These are phyloP conservation scores for Cordyceps tenuipes DNA, from an alignment of 2,329 filamentous ascomycete genomes.

Conservation along the genomic window DNA sequence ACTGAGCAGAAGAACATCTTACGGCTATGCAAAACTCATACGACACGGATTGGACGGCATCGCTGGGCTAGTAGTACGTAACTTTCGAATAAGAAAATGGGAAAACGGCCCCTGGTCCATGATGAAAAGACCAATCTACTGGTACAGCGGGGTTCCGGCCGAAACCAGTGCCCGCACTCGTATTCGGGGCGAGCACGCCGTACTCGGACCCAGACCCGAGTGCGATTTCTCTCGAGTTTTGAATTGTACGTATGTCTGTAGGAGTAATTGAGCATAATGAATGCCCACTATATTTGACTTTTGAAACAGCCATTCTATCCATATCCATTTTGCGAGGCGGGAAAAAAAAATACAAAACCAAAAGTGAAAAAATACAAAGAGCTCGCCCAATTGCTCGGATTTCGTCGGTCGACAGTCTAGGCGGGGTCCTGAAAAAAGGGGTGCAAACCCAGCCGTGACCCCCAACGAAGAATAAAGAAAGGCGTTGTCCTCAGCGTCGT, in stretches of 20 bases:
- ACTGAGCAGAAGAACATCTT: not conserved
- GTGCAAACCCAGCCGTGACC: not conserved
- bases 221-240: no score
- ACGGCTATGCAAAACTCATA: not conserved
- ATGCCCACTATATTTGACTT: not conserved
- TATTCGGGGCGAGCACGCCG: not conserved
- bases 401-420: not conserved
- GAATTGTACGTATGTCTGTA: not conserved
- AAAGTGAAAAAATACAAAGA: not conserved
- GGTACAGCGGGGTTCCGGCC: no score
- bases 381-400: not conserved
- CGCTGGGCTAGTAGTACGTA: no score
- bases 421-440: slow-evolving; percentile 3
- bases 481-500: not conserved
- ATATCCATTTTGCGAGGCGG: not conserved
- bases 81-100: no score
- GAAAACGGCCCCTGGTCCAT: no score
- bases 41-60: no score
- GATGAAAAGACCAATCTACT: no score
- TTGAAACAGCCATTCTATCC: not conserved
- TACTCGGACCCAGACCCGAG: not conserved
- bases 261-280: not conserved
- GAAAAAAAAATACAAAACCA: not conserved
- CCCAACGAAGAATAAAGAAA: not conserved
- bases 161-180: not conserved